Evolutionary conservation across 192 early-diverging fungal species (phyloP).

Genomic region (Linnemannia elongata): DNA sequence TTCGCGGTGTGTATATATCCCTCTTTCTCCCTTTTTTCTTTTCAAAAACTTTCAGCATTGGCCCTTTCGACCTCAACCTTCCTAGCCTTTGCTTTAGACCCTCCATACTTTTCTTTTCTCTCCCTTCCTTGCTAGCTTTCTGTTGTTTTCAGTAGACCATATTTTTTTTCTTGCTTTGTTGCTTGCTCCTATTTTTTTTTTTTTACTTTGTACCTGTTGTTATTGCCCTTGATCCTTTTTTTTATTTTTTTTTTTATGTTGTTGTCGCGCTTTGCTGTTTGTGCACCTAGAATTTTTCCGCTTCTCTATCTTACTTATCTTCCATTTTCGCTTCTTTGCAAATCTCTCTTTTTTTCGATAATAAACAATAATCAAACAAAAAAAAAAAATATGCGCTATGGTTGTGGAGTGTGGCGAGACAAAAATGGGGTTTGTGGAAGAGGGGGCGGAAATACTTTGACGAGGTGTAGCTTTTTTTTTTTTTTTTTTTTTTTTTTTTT

Average conservation of each 20-base stretch:
- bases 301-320: background rate
- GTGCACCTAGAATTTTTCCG: background rate
- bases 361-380: background rate
- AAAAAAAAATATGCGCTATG: background rate
- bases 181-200: background rate
- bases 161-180: background rate
- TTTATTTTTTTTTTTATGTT: conserved; percentile 12
- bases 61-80: background rate
- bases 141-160: conserved; percentile 7
- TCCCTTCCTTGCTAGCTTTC: background rate
- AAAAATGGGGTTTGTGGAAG: background rate
- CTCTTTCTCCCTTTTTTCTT: background rate
- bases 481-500: too few relatives aligned
- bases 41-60: background rate
- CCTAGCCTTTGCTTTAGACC: background rate
- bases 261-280: background rate
- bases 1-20: background rate
- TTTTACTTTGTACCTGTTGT: background rate
- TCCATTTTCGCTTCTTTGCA: too few relatives aligned
- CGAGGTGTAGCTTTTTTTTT: background rate
- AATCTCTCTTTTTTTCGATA: background rate
- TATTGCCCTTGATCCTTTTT: background rate
- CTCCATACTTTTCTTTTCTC: background rate
- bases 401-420: background rate
- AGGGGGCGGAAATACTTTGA: background rate